Conservation (phyloP, 2,329 filamentous ascomycete species). For the Microcyclospora pomicola region DNA sequence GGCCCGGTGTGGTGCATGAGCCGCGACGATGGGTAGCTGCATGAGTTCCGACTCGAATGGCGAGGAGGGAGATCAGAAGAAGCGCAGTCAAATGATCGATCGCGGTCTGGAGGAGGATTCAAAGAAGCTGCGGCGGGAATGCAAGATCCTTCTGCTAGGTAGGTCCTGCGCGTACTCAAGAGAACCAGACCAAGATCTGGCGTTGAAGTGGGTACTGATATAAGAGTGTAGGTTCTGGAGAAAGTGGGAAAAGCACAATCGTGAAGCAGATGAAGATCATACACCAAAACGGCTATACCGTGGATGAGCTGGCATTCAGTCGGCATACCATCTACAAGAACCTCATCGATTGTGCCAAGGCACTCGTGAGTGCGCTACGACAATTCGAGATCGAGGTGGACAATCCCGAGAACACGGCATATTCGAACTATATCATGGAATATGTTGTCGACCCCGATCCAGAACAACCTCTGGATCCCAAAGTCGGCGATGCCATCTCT, state of each 20-base stretch:
- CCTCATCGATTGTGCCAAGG: slow-evolving; percentile 88
- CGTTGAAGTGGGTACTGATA: neutral
- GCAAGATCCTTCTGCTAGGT: slow-evolving; percentile 96
- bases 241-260: slow-evolving; percentile 98
- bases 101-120: slow-evolving; percentile 88
- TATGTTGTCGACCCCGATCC: slow-evolving; percentile 87
- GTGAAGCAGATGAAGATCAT: slow-evolving; percentile 99
- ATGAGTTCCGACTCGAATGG: slow-evolving; percentile 78
- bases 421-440: slow-evolving; percentile 67
- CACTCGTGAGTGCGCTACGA: slow-evolving; percentile 78
- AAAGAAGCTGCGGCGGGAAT: slow-evolving; percentile 83
- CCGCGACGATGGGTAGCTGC: slow-evolving; percentile 66
- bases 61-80: slow-evolving; percentile 84
- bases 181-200: slow-evolving; percentile 5
- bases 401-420: slow-evolving; percentile 55
- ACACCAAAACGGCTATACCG: slow-evolving; percentile 91
- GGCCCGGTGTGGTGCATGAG: slow-evolving; percentile 1
- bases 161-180: slow-evolving; percentile 23
- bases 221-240: slow-evolving; percentile 63
- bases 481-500: slow-evolving; percentile 69
- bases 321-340: slow-evolving; percentile 97
- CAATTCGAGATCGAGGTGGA: slow-evolving; percentile 78
- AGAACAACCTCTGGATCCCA: slow-evolving; percentile 65
- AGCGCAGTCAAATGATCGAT: slow-evolving; percentile 92
- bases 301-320: slow-evolving; percentile 87